Base-by-base conservation (phyloP, 2,329 filamentous ascomycete genomes). In the Bipolaris victoriae region DNA sequence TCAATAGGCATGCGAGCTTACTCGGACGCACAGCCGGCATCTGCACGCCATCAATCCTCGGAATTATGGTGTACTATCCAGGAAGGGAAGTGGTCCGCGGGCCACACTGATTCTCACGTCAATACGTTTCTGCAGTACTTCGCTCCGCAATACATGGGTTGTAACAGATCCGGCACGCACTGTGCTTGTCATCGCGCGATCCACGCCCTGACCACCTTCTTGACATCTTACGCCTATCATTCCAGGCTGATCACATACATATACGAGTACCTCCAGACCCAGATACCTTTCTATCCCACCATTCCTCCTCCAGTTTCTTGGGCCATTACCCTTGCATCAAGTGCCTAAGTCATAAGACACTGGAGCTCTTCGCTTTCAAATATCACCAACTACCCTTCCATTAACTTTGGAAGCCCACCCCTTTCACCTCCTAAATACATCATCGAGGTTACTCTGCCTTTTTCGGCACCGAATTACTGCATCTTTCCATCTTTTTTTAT, bases 51-150 rank as follows among this genome's bases (percentile, higher is more conserved):
- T 74, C 64, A 63, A 65, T 59, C 59, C 64, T 75, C 71, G 68
- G 70, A 62, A 68, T 67, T 59, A 67, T 67, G 72, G 68, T 58
- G 65, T 59, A 65, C 73, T 67, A 73, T 68, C 70, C 70, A 70
- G 63, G 67, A 68, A 67, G 60, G 59, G 68, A 66, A 65, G 69
- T 70, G 66, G 71, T 57, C 63, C 64, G 65, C 66, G 67, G 67
- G 72, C 72, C 69, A 75, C 69, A 70, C 63, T 70, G 52, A 61
- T 68, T 65, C 72, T 76, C 73, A 77, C 70, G 74, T 76, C 74
- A 76, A 77, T 69, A 71, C 71, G 70, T 66, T 73, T 66, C 68
- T 74, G 69, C 68, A 75, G 71, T 74, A 75, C 72, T 69, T 74
- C 68, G 72, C 71, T 72, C 73, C 71, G 75, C 68, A 71, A 68